phyloP scores from a whole-genome alignment of 2,329 filamentous ascomycete species.

The Dactylellina drechsleri region DNA sequence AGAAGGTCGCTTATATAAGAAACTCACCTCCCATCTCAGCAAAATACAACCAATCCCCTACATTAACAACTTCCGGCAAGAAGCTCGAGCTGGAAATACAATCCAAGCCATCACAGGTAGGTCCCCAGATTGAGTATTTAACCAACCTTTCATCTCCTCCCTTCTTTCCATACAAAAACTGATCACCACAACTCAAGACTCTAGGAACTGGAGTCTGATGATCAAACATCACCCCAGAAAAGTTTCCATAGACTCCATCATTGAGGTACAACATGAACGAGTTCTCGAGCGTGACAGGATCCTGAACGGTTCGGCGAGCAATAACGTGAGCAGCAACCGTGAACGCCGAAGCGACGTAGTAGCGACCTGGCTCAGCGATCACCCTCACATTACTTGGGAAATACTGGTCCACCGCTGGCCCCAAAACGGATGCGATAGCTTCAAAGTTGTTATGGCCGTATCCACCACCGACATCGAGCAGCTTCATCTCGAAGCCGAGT shows the following conservation, averaged over 20 bases:
- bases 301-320: slow-evolving; percentile 87
- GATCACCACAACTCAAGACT: slow-evolving; percentile 74
- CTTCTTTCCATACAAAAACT: slow-evolving; percentile 70
- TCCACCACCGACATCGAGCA: slow-evolving; percentile 91
- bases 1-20: neutral
- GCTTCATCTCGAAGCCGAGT: slow-evolving; percentile 82
- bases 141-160: slow-evolving; percentile 68
- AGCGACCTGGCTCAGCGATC: slow-evolving; percentile 95
- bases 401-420: slow-evolving; percentile 82
- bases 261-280: slow-evolving; percentile 98
- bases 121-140: slow-evolving; percentile 97
- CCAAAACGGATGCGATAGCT: slow-evolving; percentile 82
- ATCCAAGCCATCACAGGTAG: slow-evolving; percentile 97
- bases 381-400: slow-evolving; percentile 85
- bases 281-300: slow-evolving; percentile 69
- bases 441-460: slow-evolving; percentile 94
- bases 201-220: slow-evolving; percentile 91
- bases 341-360: slow-evolving; percentile 93
- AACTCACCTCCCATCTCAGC: slow-evolving; percentile 81
- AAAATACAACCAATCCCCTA: slow-evolving; percentile 98
- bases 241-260: slow-evolving; percentile 97
- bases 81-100: slow-evolving; percentile 84
- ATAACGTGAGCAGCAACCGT: slow-evolving; percentile 96
- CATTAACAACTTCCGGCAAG: slow-evolving; percentile 80
- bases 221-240: slow-evolving; percentile 99